Conservation (phyloP, 2,329 filamentous ascomycete genomes). For the Diplodia mutila region DNA sequence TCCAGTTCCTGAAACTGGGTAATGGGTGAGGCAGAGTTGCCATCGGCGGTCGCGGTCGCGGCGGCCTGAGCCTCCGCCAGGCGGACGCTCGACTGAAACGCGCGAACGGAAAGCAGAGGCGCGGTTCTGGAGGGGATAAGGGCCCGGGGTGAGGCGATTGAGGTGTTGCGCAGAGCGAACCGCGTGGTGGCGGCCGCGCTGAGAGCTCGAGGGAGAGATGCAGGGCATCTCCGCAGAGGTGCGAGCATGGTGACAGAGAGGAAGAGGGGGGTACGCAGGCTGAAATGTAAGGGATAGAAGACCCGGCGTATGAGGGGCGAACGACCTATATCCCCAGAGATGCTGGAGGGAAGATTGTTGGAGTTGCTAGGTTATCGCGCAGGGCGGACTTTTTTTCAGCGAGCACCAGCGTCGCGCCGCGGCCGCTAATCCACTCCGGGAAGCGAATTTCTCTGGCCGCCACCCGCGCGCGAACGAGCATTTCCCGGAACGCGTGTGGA, state of each 20-base stretch:
- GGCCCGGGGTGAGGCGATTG: not conserved
- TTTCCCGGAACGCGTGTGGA: not conserved
- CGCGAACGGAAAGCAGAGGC: conserved; percentile 3
- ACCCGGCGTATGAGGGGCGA: too few species aligned
- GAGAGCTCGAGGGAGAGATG: conserved; percentile 39
- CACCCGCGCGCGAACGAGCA: not conserved
- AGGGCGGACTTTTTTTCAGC: conserved; percentile 15
- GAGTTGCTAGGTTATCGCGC: not conserved
- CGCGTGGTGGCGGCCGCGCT: conserved; percentile 22
- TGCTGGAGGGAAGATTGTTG: conserved; percentile 25
- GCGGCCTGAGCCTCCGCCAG: conserved; percentile 27
- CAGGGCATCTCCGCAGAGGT: conserved; percentile 47
- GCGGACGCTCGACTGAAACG: conserved; percentile 13
- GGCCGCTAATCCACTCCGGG: not conserved
- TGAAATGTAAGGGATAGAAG: not conserved
- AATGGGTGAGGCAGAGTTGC: conserved; percentile 28
- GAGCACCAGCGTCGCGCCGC: conserved; percentile 3
- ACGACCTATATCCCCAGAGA: conserved; percentile 13
- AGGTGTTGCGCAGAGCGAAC: conserved; percentile 6
- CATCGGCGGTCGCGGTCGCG: conserved; percentile 28
- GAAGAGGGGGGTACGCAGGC: not conserved
- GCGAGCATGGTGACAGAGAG: conserved; percentile 41
- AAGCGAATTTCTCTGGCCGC: not conserved
- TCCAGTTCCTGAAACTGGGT: conserved; percentile 52
- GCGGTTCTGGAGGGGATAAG: not conserved